phyloP scores from a whole-genome alignment of 208 protist species.

The Porcisia hertigi region DNA sequence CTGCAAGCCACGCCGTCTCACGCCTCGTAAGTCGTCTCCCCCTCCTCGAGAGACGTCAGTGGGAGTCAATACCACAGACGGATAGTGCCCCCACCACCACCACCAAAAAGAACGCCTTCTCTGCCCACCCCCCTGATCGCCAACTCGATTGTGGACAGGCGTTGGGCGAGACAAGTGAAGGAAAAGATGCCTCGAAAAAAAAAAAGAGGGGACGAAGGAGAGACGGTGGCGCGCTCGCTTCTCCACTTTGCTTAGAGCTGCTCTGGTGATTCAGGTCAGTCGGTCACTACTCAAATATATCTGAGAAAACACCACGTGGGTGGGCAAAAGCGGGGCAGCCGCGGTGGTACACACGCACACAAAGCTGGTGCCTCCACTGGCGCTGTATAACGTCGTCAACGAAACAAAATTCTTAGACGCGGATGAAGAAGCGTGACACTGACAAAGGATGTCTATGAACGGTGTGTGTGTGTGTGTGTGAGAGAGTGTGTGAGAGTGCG shows the following conservation, averaged over 20 bases:
- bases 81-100: not conserved
- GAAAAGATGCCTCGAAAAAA: not conserved
- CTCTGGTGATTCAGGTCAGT: not conserved
- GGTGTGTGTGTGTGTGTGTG: not conserved
- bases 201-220: not conserved
- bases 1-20: not conserved
- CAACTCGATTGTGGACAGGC: too few species aligned
- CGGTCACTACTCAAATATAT: not conserved
- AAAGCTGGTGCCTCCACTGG: not conserved
- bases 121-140: not conserved
- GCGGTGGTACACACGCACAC: not conserved
- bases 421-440: not conserved
- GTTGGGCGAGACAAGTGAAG: not conserved
- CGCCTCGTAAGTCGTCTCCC: not conserved
- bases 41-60: not conserved
- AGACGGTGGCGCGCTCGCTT: conserved; percentile 2
- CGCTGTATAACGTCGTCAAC: not conserved
- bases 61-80: not conserved
- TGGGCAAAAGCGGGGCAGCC: not conserved
- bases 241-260: not conserved
- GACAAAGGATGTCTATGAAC: not conserved
- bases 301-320: not conserved
- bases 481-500: not conserved
- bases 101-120: not conserved
- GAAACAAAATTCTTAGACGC: not conserved